Evolutionary conservation across 2,329 filamentous ascomycete genomes (phyloP).

Genomic region (Colletotrichum nymphaeae): DNA sequence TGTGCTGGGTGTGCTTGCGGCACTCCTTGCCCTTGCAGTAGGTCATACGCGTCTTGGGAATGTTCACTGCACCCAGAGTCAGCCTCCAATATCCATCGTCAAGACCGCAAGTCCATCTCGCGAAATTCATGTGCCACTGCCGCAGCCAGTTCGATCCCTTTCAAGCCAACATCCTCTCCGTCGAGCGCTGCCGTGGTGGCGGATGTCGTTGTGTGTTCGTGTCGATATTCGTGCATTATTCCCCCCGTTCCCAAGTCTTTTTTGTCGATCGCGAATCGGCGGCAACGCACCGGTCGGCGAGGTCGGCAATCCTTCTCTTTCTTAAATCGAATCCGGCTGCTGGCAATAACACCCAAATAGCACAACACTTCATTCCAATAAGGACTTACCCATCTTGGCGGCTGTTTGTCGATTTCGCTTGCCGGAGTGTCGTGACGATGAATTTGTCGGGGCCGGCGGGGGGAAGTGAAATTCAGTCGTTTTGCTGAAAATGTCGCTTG

Average conservation of each 20-base stretch:
- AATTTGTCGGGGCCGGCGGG: conserved; percentile 23
- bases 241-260: conserved; percentile 12
- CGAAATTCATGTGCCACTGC: conserved; percentile 4
- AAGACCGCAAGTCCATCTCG: background rate
- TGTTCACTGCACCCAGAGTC: conserved; percentile 80
- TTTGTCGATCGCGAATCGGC: conserved; percentile 24
- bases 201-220: background rate
- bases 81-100: conserved; percentile 42
- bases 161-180: background rate
- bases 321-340: conserved; percentile 15
- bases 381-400: conserved; percentile 38
- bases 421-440: conserved; percentile 38
- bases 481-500: conserved; percentile 36
- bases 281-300: conserved; percentile 7
- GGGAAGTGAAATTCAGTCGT: conserved; percentile 19
- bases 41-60: conserved; percentile 97
- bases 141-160: conserved; percentile 22
- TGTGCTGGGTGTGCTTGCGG: conserved; percentile 91
- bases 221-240: background rate
- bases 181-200: background rate
- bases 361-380: conserved; percentile 1
- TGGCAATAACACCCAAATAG: conserved; percentile 7
- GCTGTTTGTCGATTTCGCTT: conserved; percentile 38
- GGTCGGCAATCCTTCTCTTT: background rate
- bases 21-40: conserved; percentile 98